phyloP scores from a whole-genome alignment of 176 grass and related monocot genomes.

The Triticum timopheevii region DNA sequence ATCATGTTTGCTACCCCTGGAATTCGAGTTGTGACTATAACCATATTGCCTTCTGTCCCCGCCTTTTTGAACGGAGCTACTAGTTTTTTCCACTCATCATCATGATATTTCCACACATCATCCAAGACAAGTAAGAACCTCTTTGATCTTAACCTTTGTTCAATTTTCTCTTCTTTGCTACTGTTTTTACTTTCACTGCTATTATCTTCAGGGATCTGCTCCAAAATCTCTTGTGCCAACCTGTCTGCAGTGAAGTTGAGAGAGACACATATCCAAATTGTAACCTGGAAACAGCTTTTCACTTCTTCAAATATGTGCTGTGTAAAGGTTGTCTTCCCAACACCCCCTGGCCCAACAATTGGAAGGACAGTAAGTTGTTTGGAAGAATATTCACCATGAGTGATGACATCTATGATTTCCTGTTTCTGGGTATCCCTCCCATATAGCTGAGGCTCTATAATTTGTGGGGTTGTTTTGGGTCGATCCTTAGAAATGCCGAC shows the following conservation, averaged over 20 bases:
- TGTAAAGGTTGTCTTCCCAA: not conserved
- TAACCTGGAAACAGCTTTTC: not conserved
- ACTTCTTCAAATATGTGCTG: not conserved
- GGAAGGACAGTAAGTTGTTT: constrained; percentile 20
- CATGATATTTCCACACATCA: not conserved
- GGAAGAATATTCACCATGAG: too few species aligned
- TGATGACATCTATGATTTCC: too few species aligned
- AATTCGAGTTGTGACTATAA: not conserved
- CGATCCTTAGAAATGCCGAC: not conserved
- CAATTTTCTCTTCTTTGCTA: not conserved
- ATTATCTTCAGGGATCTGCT: not conserved
- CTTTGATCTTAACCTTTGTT: not conserved
- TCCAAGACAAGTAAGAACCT: not conserved
- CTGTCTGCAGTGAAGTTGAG: not conserved
- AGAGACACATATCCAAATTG: not conserved
- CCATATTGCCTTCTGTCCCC: not conserved
- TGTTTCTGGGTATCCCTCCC: constrained; percentile 1
- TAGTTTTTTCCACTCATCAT: not conserved
- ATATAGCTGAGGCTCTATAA: constrained; percentile 1
- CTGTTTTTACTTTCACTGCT: not conserved
- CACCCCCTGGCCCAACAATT: not conserved
- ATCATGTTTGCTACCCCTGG: not conserved
- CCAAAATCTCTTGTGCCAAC: not conserved
- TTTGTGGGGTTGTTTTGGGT: not conserved
- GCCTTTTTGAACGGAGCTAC: not conserved